Percentiles rank a stretch among this genome's conserved stretches.
phyloP scores from a whole-genome alignment of 352 stramenopile genomes.

The Peronospora tabacina region DNA sequence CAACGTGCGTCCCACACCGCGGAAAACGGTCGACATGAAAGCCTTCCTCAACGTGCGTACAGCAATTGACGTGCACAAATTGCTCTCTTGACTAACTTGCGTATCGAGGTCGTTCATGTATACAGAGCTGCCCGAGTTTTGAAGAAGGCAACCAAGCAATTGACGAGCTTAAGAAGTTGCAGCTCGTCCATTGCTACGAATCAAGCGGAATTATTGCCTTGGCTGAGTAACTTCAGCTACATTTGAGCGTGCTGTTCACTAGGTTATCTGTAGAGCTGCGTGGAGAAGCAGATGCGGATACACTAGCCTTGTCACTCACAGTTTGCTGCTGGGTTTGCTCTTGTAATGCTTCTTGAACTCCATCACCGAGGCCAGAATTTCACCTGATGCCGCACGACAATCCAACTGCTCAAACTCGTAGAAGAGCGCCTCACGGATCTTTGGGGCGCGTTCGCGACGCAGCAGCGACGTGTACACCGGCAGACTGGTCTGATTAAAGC shows the following conservation, averaged over 20 bases:
- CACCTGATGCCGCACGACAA: conserved; percentile 37
- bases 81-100: conserved; percentile 7
- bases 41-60: conserved; percentile 55
- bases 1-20: conserved; percentile 15
- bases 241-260: not conserved
- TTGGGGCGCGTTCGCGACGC: conserved; percentile 35
- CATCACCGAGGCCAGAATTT: conserved; percentile 34
- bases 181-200: conserved; percentile 78
- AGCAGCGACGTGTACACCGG: conserved; percentile 55
- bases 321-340: conserved; percentile 27
- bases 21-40: conserved; percentile 60
- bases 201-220: conserved; percentile 66
- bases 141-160: conserved; percentile 67
- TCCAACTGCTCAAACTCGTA: conserved; percentile 64
- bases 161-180: conserved; percentile 69
- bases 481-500: conserved; percentile 41
- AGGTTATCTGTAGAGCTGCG: not conserved
- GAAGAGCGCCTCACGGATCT: conserved; percentile 54
- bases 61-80: not conserved
- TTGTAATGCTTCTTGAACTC: conserved; percentile 31
- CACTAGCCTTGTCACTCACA: conserved; percentile 12
- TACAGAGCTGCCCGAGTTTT: conserved; percentile 65
- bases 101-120: conserved; percentile 2
- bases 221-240: conserved; percentile 33
- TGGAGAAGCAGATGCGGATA: not conserved